Base-by-base conservation (phyloP, 371 early-diverging fungal genomes). In the Mortierella sp. region DNA sequence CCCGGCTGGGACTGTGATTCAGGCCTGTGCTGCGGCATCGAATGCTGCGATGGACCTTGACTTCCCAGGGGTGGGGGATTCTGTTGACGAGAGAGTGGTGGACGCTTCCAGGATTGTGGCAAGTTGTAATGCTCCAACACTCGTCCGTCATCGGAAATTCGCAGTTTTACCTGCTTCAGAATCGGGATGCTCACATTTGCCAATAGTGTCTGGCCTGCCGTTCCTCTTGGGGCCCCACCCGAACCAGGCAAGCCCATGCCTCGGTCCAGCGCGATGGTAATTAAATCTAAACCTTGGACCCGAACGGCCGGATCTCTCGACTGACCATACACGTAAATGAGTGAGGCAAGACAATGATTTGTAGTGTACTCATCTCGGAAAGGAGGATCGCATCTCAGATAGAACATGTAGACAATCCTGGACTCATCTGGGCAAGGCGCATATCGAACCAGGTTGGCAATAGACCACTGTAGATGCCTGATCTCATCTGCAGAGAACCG, bases 401-500 rank as follows among this genome's bases (percentile, higher is more conserved):
- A 72, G 43, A 71, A 67, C 58, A 57, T 41, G 45, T 72, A 78
- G 28, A 71, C 41, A 17, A 45, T 45, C 17, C 60, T 71, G 21
- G 79, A 54, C 34, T 78, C 67, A 3, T 45, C 40, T 0, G 64
- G 63, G 8, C 60, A 39, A 5, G 72, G 79, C 9, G 79, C 79
- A 24, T 71, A 78, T 16, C 79, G 79, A 54, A 78, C 79, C 54
- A 78, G n/a, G 59, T 47, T 40, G 0, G 57, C 34, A 24, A 78
- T 57, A 7, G 64, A 43, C 1, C 16, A 37, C 43, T 63, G 57
- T 39, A 58, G 49, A n/a, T 53, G 27, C 8, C 22, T 37, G 21
- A 67, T 27, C 21, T 78, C 71, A 2, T 57, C 4, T 6, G 59
- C 60, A 8, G 34, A 37, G 22, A 58, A 10, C 25, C 13, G 17